A percentile compares a stretch with the other conserved stretches of the same genome.
Evolutionary conservation across 2,329 filamentous ascomycete genomes (phyloP).

Genomic region (Kalmusia sp.): DNA sequence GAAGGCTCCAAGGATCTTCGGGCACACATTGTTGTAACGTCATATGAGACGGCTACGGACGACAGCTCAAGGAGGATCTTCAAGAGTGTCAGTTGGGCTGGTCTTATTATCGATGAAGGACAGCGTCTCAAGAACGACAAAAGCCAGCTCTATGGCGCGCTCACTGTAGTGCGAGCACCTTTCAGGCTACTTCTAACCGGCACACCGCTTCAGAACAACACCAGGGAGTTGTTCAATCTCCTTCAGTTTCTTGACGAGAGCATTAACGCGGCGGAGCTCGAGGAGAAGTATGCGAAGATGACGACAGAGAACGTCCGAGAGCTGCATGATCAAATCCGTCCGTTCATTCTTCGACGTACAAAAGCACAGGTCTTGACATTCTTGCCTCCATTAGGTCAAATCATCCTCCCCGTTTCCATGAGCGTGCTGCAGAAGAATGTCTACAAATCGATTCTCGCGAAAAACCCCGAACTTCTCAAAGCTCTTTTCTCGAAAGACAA

Average conservation of each 20-base stretch:
- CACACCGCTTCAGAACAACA: conserved; percentile 95
- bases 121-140: conserved; percentile 94
- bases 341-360: conserved; percentile 76
- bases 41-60: conserved; percentile 87
- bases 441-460: conserved; percentile 90
- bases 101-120: conserved; percentile 91
- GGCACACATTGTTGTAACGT: conserved; percentile 92
- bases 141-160: conserved; percentile 77
- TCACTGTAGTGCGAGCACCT: conserved; percentile 76
- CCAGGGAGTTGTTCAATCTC: conserved; percentile 93
- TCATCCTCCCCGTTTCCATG: conserved; percentile 97
- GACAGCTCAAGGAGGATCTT: conserved; percentile 72
- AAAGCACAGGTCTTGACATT: conserved; percentile 92
- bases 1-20: conserved; percentile 69
- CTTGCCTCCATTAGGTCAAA: conserved; percentile 89
- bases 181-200: conserved; percentile 87
- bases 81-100: conserved; percentile 78
- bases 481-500: conserved; percentile 77
- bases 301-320: conserved; percentile 81
- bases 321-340: conserved; percentile 82
- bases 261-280: conserved; percentile 74
- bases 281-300: conserved; percentile 77
- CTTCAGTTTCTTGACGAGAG: conserved; percentile 86
- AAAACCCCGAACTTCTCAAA: conserved; percentile 87
- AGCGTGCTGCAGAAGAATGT: conserved; percentile 90